These are phyloP conservation scores for Misopates orontium DNA, from an alignment of 257 asterid genomes.

Conservation along the genomic window DNA sequence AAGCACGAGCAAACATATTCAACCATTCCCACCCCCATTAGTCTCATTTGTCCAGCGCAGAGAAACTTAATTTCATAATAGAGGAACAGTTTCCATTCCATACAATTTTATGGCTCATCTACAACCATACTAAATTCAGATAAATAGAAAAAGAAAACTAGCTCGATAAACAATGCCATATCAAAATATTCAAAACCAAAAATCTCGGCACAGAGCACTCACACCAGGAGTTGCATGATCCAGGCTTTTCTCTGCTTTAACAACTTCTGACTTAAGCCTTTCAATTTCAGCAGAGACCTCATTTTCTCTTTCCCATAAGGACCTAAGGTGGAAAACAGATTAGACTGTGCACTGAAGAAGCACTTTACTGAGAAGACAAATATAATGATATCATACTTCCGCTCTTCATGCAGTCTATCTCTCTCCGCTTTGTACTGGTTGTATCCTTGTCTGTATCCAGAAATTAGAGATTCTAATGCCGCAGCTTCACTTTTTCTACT, in stretches of 20 bases:
- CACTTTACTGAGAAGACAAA: constrained; percentile 20
- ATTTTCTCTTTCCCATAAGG: constrained; percentile 83
- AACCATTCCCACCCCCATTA: background rate
- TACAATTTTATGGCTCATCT: background rate
- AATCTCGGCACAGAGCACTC: constrained; percentile 40
- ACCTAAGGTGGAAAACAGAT: constrained; percentile 46
- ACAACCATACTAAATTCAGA: background rate
- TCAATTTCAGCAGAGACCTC: constrained; percentile 77
- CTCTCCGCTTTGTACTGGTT: constrained; percentile 67
- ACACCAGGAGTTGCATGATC: constrained; percentile 99
- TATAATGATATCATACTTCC: constrained; percentile 62
- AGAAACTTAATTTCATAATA: constrained; percentile 15
- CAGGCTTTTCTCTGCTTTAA: constrained; percentile 91
- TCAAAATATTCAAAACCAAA: constrained; percentile 6
- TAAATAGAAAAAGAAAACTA: constrained; percentile 12
- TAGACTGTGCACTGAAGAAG: constrained; percentile 27
- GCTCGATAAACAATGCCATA: constrained; percentile 17
- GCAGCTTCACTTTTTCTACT: constrained; percentile 70
- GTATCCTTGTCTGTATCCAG: constrained; percentile 76
- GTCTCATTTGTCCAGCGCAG: constrained; percentile 23
- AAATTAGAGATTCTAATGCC: constrained; percentile 55
- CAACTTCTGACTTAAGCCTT: constrained; percentile 78
- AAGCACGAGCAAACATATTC: constrained; percentile 18
- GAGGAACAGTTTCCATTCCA: too few relatives aligned
- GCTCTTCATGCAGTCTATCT: constrained; percentile 77